phyloP scores from a whole-genome alignment of 192 early-diverging fungal genomes.

The Allomyces macrogynus region DNA sequence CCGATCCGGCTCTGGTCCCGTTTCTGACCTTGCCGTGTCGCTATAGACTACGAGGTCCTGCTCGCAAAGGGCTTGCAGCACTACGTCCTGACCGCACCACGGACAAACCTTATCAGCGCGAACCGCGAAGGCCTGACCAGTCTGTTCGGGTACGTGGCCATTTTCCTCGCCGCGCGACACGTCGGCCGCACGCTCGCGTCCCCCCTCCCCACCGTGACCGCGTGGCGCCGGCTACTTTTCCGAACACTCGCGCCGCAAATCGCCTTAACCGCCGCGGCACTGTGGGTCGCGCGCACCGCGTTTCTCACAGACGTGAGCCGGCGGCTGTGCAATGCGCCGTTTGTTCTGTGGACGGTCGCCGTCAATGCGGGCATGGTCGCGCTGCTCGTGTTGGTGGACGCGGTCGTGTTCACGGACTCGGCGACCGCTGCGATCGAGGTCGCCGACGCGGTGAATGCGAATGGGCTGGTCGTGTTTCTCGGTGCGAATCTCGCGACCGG shows the following conservation, averaged over 20 bases:
- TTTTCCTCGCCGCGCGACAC: constrained; percentile 59
- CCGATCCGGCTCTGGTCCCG: constrained; percentile 6
- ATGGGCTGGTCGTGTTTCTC: constrained; percentile 68
- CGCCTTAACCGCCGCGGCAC: constrained; percentile 7
- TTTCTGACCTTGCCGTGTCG: background rate
- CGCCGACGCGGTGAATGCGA: constrained; percentile 49
- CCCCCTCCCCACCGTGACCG: constrained; percentile 16
- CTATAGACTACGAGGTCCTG: too few species aligned
- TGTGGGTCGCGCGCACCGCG: constrained; percentile 44
- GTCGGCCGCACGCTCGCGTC: constrained; percentile 41
- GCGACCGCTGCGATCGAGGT: constrained; percentile 8
- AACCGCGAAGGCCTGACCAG: constrained; percentile 84
- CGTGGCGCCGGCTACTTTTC: constrained; percentile 21
- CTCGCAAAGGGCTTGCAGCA: constrained; percentile 1
- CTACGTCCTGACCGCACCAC: constrained; percentile 56
- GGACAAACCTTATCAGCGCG: constrained; percentile 47
- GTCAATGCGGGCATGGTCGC: constrained; percentile 45
- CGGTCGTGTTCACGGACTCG: constrained; percentile 2
- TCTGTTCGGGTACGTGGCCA: constrained; percentile 61
- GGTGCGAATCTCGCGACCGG: constrained; percentile 81
- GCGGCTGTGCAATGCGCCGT: constrained; percentile 33
- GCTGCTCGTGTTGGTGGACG: constrained; percentile 37
- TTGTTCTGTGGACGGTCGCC: constrained; percentile 54
- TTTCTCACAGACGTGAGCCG: constrained; percentile 18
- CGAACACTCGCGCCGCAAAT: constrained; percentile 19